Base-by-base conservation (phyloP, 108 stramenopile species). In the Cylindrotheca closterium region DNA sequence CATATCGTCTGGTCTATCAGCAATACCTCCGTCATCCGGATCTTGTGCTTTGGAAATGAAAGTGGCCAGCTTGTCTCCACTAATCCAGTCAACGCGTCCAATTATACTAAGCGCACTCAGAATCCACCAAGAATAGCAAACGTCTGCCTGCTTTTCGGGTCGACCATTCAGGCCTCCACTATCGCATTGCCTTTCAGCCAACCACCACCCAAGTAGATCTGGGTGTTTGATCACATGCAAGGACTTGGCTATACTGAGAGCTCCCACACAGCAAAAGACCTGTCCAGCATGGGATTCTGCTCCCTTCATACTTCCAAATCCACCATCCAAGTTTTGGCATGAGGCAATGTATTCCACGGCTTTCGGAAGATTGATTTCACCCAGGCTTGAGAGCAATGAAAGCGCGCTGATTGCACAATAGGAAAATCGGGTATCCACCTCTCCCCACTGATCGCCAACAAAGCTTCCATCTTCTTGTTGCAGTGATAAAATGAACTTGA, bases 101-200 rank as follows among this genome's bases (percentile, higher is more conserved):
- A 98, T 65, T 24, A 99, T 98, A n/a, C 73, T 80, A 47, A 99
- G 68, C 7, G 82, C 82, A 22, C 85, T 86, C 23, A 99, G 73
- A 60, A 97, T 98, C 99, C 99, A 99, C 97, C 98, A 99, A 30
- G 89, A 92, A 78, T 99, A 99, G 68, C 99, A 99, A 1, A 99
- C 99, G 73, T 99, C 99, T 0, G 98, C 96, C 61, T 98, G 98
- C 75, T 99, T 98, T 70, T 98, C 99, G 0, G 98, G 97, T 27
- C 99, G 74, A 3, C 99, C 99, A 74, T 99, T 99, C 29, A 93
- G 60, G 5, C 91, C 91, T 37, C 99, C 99, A n/a, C 87, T 88
- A 72, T 98, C 99, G 65, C 96, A 97, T 71, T 99, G 99, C 33
- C 99, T 71, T 77, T 98, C 99, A n/a, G 94, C 80, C n/a, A 99